phyloP scores from a whole-genome alignment of 345 rosid species.

The Erodium maritimum region DNA sequence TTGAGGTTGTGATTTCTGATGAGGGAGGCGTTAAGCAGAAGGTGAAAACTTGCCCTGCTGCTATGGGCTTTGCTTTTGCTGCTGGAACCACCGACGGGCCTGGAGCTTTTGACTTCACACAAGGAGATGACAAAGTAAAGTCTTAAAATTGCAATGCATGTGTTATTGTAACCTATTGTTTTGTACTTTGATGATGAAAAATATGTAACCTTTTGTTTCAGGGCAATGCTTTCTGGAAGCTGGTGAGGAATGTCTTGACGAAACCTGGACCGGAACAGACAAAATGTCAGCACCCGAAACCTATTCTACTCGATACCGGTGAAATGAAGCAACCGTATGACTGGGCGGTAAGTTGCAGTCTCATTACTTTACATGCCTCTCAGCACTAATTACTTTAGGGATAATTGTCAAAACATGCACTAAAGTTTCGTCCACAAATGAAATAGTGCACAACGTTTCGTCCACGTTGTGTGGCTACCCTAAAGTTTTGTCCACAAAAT shows the following conservation, averaged over 20 bases:
- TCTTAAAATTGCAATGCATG: background rate
- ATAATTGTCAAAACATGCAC: too few species aligned
- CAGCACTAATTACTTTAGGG: too few species aligned
- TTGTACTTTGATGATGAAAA: background rate
- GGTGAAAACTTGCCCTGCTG: slow-evolving; percentile 69
- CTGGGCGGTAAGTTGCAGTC: slow-evolving; percentile 53
- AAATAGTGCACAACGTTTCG: too few species aligned
- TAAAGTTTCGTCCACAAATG: too few species aligned
- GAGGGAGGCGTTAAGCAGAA: slow-evolving; percentile 33
- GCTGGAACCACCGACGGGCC: slow-evolving; percentile 87
- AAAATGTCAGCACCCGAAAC: slow-evolving; percentile 58
- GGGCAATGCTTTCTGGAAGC: slow-evolving; percentile 65
- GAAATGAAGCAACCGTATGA: slow-evolving; percentile 72
- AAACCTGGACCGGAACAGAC: slow-evolving; percentile 44
- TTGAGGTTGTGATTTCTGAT: slow-evolving; percentile 37
- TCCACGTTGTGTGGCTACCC: too few species aligned
- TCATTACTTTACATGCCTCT: too few species aligned
- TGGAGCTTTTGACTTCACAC: slow-evolving; percentile 74
- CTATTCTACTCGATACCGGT: slow-evolving; percentile 67
- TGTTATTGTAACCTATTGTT: background rate
- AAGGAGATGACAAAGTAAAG: slow-evolving; percentile 63
- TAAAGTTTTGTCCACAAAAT: too few species aligned
- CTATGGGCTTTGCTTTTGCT: slow-evolving; percentile 73
- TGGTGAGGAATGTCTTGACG: slow-evolving; percentile 50
- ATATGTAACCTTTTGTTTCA: slow-evolving; percentile 2